Base-by-base conservation (phyloP, 176 grass and related monocot genomes). In the Rhipidocladum racemiflorum region DNA sequence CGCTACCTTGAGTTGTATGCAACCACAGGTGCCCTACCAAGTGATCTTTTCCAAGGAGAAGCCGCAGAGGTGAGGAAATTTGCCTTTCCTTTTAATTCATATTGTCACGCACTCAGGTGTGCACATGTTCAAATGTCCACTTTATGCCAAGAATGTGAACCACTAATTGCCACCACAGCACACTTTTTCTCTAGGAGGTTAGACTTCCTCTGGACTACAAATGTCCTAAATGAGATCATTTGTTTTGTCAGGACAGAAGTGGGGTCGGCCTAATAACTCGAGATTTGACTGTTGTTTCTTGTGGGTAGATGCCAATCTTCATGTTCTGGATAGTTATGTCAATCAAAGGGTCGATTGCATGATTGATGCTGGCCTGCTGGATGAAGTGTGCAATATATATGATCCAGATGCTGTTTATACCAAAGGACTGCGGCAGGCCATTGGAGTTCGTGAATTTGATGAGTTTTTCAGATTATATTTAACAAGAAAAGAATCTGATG, bases 381-480 rank as follows among this genome's bases (percentile, higher is more conserved):
- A 95, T 74, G 96, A 99, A 84, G 80, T 99, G 49, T 55, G 64
- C 65, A 76, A 83, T 53, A 87, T 99, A 76, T 99, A 93, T 61
- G 82, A 81, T 93, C 81, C 65, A 24, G 73, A 84, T 72, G 88
- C 84, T n/a, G 50, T 87, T 83, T 98, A 95, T 72, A 98, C 92
- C 76, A 80, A 89, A 81, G 96, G 92, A 49, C 65, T 95, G 29
- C 48, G 70, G 51, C 92, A 95, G 84, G 92, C 96, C 43, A 99
- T 95, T 85, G 96, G 92, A 25, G 92, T 99, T 77, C 91, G 89
- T 83, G 92, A 99, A 84, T 95, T 99, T 83, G 87, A 95, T 44
- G 87, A 85, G 54, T 90, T 93, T 57, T 95, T 95, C 82, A 90
- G 56, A 66, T 65, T 62, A 66, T 91, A 91, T 85, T 73, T 66